Evolutionary conservation across 1,284 basidiomycete genomes (phyloP).

Genomic region (Psilocybe mexicana): DNA sequence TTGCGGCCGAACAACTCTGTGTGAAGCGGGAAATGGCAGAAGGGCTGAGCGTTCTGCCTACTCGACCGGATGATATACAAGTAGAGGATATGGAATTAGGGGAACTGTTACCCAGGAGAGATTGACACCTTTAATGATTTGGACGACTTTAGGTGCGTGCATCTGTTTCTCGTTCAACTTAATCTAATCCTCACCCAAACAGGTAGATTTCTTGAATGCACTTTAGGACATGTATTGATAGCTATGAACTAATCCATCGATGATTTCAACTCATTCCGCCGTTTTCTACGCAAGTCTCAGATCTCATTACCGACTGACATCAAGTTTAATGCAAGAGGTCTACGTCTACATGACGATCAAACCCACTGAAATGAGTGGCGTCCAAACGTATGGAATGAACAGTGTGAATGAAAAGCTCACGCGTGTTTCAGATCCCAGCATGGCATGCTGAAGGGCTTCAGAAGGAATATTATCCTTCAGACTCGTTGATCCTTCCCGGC

Average conservation of each 20-base stretch:
- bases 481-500: no score
- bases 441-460: no score
- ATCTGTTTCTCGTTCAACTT: neutral
- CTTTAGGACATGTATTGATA: slow-evolving; percentile 3
- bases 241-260: slow-evolving; percentile 1
- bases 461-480: no score
- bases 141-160: slow-evolving; percentile 5
- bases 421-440: no score
- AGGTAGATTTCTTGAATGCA: neutral
- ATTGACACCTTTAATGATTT: slow-evolving; percentile 17
- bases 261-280: neutral
- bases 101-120: slow-evolving; percentile 33
- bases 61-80: slow-evolving; percentile 39
- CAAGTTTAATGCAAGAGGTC: no score
- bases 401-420: no score
- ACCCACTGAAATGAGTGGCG: no score
- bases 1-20: slow-evolving; percentile 89
- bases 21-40: slow-evolving; percentile 92
- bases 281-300: neutral
- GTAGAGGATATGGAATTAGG: slow-evolving; percentile 65
- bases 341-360: no score
- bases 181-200: neutral
- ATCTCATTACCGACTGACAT: neutral
- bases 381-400: no score
- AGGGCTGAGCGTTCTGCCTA: slow-evolving; percentile 63